Percentiles rank a stretch among this genome's conserved stretches.
phyloP scores from a whole-genome alignment of 495 filamentous ascomycete species.

The Aspergillus hancockii region DNA sequence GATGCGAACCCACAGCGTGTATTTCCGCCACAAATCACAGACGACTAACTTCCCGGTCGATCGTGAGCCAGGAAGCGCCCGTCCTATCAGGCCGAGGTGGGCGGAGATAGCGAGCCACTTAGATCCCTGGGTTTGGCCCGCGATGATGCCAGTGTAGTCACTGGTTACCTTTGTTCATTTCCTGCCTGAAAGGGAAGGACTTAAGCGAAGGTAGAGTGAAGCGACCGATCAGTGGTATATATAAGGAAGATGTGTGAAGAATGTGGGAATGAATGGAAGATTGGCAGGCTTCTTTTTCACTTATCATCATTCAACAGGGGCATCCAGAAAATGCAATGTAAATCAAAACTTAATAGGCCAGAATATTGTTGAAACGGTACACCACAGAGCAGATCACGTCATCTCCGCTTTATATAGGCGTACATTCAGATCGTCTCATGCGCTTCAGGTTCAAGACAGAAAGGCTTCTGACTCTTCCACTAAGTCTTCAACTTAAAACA shows the following conservation, averaged over 20 bases:
- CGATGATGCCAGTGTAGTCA: conserved; percentile 9
- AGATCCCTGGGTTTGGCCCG: conserved; percentile 15
- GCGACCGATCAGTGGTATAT: not conserved
- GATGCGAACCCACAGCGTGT: conserved; percentile 1
- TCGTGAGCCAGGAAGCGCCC: conserved; percentile 18
- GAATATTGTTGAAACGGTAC: not conserved
- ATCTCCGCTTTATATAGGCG: conserved; percentile 4
- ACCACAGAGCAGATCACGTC: conserved; percentile 12
- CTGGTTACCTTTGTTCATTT: conserved; percentile 8
- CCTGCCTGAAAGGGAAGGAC: conserved; percentile 3
- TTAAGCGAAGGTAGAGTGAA: not conserved
- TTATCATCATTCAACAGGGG: not conserved
- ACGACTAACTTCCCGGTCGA: conserved; percentile 19
- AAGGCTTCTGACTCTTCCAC: not conserved
- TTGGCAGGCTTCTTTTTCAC: not conserved
- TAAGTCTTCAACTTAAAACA: not conserved
- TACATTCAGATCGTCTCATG: not conserved
- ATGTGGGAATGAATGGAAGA: not conserved
- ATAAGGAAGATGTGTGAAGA: not conserved
- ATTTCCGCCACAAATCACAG: conserved; percentile 17
- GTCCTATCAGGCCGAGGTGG: conserved; percentile 20
- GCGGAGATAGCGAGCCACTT: conserved; percentile 11
- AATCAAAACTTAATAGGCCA: not conserved
- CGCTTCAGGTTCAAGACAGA: not conserved
- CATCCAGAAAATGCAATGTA: not conserved